Conservation (phyloP, 768 basidiomycete species). For the Amanita rimosa region DNA sequence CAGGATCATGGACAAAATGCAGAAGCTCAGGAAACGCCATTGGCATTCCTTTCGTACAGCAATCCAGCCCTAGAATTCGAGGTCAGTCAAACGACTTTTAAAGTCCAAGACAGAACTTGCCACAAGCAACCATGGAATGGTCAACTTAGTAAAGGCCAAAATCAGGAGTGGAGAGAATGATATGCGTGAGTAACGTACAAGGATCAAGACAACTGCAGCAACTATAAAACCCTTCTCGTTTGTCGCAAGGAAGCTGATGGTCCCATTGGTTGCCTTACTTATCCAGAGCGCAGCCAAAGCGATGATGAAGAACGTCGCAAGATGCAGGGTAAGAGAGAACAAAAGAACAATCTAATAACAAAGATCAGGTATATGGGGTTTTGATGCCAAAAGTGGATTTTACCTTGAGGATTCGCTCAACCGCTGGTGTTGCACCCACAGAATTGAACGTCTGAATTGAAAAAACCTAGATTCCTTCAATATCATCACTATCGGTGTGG, state of each 20-base stretch:
- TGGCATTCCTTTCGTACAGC: slow-evolving; percentile 35
- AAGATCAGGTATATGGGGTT: not conserved
- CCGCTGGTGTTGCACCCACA: slow-evolving; percentile 32
- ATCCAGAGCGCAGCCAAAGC: slow-evolving; percentile 39
- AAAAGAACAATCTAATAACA: slow-evolving; percentile 30
- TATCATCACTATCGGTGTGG: not conserved
- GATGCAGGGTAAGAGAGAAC: slow-evolving; percentile 36
- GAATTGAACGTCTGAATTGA: slow-evolving; percentile 32
- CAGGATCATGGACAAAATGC: slow-evolving; percentile 24
- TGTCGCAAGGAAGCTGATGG: slow-evolving; percentile 21
- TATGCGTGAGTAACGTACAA: slow-evolving; percentile 21
- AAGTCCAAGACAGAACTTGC: slow-evolving; percentile 16
- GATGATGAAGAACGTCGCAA: slow-evolving; percentile 37
- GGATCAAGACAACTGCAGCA: slow-evolving; percentile 25
- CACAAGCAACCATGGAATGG: slow-evolving; percentile 35
- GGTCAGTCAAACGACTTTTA: not conserved
- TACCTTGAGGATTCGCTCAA: slow-evolving; percentile 39
- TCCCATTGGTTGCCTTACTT: slow-evolving; percentile 28
- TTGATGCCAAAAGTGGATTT: not conserved
- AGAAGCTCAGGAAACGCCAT: slow-evolving; percentile 26
- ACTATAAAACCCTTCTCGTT: slow-evolving; percentile 27
- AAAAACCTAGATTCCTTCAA: slow-evolving; percentile 24
- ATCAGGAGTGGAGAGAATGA: not conserved
- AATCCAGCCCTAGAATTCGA: slow-evolving; percentile 35
- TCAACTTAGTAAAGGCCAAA: slow-evolving; percentile 17